Percentiles rank a stretch among this genome's conserved stretches.
Evolutionary conservation across 305 asterid species (phyloP).

Genomic region (Coffea humblotiana): DNA sequence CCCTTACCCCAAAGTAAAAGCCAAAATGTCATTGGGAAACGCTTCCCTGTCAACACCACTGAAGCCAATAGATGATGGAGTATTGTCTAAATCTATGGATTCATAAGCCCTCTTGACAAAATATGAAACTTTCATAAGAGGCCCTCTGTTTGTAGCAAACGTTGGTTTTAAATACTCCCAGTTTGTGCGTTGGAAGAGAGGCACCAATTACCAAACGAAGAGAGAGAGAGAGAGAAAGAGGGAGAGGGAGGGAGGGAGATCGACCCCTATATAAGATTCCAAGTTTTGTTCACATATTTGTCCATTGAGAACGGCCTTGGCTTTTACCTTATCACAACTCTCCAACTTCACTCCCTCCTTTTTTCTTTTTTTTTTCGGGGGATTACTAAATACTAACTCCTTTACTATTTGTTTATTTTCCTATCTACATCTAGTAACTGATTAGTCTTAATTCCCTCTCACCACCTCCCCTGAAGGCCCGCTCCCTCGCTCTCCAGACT

Average conservation of each 20-base stretch:
- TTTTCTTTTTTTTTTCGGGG: too few relatives aligned
- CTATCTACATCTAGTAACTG: conserved; percentile 11
- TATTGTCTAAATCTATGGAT: conserved; percentile 17
- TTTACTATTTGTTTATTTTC: background rate
- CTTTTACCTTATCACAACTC: conserved; percentile 38
- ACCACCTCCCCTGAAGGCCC: too few relatives aligned
- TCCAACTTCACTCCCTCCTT: background rate
- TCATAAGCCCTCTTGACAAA: conserved; percentile 20
- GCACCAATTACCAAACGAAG: background rate
- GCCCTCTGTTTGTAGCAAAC: conserved; percentile 28
- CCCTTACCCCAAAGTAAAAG: conserved; percentile 54
- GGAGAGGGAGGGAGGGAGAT: background rate
- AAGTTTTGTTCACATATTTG: conserved; percentile 29
- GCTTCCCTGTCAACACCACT: conserved; percentile 47
- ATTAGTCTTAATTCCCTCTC: background rate
- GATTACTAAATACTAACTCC: too few relatives aligned
- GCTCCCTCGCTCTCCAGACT: too few relatives aligned
- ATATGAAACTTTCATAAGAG: background rate
- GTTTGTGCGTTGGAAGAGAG: conserved; percentile 17
- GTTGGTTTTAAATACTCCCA: conserved; percentile 10
- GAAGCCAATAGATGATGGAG: conserved; percentile 38
- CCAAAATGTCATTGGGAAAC: conserved; percentile 65
- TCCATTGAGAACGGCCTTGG: conserved; percentile 40
- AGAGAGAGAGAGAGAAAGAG: background rate
- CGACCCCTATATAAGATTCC: conserved; percentile 42